phyloP scores from a whole-genome alignment of 2,329 filamentous ascomycete species.

The Macrophomina tecta region DNA sequence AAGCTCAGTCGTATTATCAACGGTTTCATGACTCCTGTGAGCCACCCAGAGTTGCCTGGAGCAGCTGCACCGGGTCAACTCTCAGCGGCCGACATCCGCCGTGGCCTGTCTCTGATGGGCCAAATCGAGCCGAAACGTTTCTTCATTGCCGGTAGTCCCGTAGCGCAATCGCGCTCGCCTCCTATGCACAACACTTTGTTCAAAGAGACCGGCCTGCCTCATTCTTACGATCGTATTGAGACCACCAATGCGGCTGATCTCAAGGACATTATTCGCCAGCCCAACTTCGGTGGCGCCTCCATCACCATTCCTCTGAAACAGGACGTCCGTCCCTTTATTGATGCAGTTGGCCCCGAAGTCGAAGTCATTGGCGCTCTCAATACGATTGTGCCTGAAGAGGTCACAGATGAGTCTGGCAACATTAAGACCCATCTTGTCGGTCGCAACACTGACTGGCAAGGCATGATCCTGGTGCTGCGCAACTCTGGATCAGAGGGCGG shows the following conservation, averaged over 20 bases:
- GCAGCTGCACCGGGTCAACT: conserved; percentile 94
- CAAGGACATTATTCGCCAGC: conserved; percentile 67
- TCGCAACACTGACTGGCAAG: conserved; percentile 95
- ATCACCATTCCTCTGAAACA: conserved; percentile 96
- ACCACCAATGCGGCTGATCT: conserved; percentile 69
- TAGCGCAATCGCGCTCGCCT: conserved; percentile 82
- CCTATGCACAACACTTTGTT: conserved; percentile 91
- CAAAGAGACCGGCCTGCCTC: conserved; percentile 75
- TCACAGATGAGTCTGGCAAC: conserved; percentile 48
- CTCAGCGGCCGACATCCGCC: conserved; percentile 85
- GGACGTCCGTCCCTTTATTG: conserved; percentile 80
- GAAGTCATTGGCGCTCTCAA: conserved; percentile 90
- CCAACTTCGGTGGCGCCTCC: conserved; percentile 88
- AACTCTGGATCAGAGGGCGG: conserved; percentile 61
- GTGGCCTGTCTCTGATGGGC: conserved; percentile 77
- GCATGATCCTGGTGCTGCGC: conserved; percentile 82
- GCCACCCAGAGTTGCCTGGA: conserved; percentile 85
- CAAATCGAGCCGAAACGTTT: conserved; percentile 78
- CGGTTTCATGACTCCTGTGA: conserved; percentile 91
- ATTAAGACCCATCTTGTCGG: conserved; percentile 67
- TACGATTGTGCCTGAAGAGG: conserved; percentile 74
- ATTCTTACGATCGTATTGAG: conserved; percentile 79
- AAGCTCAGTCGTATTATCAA: conserved; percentile 92
- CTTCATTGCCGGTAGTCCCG: conserved; percentile 86
- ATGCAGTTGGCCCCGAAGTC: conserved; percentile 80